Conservation (phyloP, 768 basidiomycete genomes). For the Lentinula lateritia region DNA sequence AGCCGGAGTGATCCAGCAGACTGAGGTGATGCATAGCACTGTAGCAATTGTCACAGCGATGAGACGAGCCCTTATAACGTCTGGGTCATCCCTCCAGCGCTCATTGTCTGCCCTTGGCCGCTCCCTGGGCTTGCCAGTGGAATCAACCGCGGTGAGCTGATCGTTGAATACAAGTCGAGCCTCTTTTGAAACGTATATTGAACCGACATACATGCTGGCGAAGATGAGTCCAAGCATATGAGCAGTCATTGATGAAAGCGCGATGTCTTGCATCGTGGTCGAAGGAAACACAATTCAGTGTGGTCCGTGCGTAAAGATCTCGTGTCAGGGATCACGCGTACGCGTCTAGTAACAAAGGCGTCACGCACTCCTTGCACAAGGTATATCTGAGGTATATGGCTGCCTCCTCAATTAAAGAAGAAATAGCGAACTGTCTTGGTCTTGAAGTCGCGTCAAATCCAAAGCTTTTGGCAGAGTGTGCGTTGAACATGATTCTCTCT, state of each 20-base stretch:
- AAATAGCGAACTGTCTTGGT: conserved; percentile 22
- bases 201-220: conserved; percentile 71
- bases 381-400: not conserved
- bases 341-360: not conserved
- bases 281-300: not conserved
- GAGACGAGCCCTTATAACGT: conserved; percentile 77
- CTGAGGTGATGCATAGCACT: conserved; percentile 43
- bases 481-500: conserved; percentile 10
- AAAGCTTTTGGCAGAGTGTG: conserved; percentile 49
- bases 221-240: conserved; percentile 32
- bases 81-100: conserved; percentile 76
- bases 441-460: conserved; percentile 29
- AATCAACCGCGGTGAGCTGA: conserved; percentile 19
- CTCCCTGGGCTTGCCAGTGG: conserved; percentile 19
- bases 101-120: conserved; percentile 28
- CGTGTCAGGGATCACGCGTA: not conserved
- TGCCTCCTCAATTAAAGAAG: conserved; percentile 5
- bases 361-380: not conserved
- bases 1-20: conserved; percentile 32
- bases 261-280: not conserved
- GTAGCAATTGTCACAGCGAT: conserved; percentile 64
- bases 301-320: not conserved
- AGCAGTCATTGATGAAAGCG: not conserved
- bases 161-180: conserved; percentile 47
- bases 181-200: conserved; percentile 70